phyloP scores from a whole-genome alignment of 2,329 filamentous ascomycete genomes.

The Monilinia vaccinii-corymbosi region DNA sequence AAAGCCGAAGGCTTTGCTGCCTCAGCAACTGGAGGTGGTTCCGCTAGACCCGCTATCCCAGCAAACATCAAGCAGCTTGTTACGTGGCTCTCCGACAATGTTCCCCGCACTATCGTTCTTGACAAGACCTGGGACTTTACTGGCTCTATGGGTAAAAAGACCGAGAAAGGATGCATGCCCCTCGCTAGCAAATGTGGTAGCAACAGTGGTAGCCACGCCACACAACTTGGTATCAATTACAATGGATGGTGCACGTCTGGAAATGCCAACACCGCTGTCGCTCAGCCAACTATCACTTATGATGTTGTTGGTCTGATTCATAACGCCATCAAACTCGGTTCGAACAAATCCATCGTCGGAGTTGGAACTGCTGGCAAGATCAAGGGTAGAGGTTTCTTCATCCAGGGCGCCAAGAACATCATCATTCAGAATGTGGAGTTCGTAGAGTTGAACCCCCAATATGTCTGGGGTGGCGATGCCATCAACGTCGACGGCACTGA shows the following conservation, averaged over 20 bases:
- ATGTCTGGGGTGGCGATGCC: slow-evolving; percentile 52
- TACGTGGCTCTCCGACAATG: background rate
- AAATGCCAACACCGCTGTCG: background rate
- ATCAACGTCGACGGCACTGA: slow-evolving; percentile 43
- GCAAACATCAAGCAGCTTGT: background rate
- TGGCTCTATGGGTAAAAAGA: background rate
- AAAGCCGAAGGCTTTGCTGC: slow-evolving; percentile 1
- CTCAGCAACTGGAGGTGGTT: background rate
- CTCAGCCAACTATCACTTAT: background rate
- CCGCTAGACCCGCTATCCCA: background rate
- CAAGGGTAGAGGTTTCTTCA: background rate
- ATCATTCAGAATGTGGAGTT: slow-evolving; percentile 38
- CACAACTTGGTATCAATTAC: background rate
- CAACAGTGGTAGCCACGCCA: no score
- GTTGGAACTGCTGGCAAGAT: background rate
- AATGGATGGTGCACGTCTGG: background rate
- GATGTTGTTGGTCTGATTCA: background rate
- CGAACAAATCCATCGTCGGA: background rate
- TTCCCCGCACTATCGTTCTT: background rate
- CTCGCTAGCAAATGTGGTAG: background rate
- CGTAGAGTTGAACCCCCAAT: slow-evolving; percentile 46
- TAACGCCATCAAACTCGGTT: background rate
- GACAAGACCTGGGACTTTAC: background rate
- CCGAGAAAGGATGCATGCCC: background rate
- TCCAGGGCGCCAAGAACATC: background rate